Base-by-base conservation (phyloP, 805 yeast species). In the Starmerella gropengiesseri region DNA sequence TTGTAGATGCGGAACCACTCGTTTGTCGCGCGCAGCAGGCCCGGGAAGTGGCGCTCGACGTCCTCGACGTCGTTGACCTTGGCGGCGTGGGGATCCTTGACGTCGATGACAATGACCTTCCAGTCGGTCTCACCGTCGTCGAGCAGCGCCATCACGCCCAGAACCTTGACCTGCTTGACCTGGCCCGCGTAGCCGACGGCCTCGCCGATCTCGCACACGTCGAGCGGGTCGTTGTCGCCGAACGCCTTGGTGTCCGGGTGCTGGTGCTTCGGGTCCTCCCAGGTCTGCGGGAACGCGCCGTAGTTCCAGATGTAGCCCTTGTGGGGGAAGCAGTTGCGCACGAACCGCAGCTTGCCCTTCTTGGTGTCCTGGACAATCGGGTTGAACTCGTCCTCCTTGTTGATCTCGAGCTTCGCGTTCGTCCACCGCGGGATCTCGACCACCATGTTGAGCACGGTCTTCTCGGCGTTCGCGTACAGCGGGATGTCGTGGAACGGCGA, bases 351-450 rank as follows among this genome's bases (percentile, higher is more conserved):
- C 66, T 85, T 81, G 55, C 96, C 97, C 74, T 91, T 89, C 73
- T 91, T 91, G 61, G 93, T 83, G 68, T 91, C 98, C 71, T 91
- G 98, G 49, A 83, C 71, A 57, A 91, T 91, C 58, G 98, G 98
- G 73, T 91, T 91, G 62, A 86, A 73, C 35, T 74, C 66, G 55
- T 68, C 68, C 57, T 82, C 94, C 69, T 86, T 87, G 64, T 81
- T 75, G 66, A 87, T 86, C 56, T 91, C 98, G 64, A 87, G 73
- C 72, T 91, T 91, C 53, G 96, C 97, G 63, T 91, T 91, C 60
- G 94, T 75, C 96, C 96, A 89, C 67, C 97, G 81, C 62, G 98
- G 98, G 54, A 91, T 86, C 69, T 91, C 98, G 51, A 91, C 96
- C 57, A 91, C 73, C 82, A 84, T 80, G 74, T 81, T 82, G 55